These are phyloP conservation scores for Neoascochyta sp. DNA, from an alignment of 2,329 filamentous ascomycete genomes.

Conservation along the genomic window DNA sequence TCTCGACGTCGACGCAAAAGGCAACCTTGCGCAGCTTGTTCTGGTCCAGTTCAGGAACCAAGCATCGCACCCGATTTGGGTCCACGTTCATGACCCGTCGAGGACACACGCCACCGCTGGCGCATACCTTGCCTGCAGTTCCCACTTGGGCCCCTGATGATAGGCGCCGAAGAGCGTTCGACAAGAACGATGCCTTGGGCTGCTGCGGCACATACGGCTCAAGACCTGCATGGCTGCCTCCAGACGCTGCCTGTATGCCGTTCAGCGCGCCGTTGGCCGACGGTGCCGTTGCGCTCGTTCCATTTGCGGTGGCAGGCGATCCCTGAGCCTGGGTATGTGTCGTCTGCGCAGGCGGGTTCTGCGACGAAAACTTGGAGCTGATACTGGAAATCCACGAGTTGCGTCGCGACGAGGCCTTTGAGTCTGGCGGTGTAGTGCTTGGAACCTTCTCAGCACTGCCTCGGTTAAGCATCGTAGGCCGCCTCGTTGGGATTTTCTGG, in stretches of 20 bases:
- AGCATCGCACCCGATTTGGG: slow-evolving; percentile 70
- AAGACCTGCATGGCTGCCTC: slow-evolving; percentile 28
- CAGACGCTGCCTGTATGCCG: slow-evolving; percentile 33
- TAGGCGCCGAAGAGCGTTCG: slow-evolving; percentile 74
- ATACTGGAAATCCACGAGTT: slow-evolving; percentile 92
- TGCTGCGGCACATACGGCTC: slow-evolving; percentile 70
- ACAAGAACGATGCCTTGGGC: slow-evolving; percentile 74
- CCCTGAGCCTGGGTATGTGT: slow-evolving; percentile 34
- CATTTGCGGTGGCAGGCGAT: slow-evolving; percentile 38
- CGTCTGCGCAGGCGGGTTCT: slow-evolving; percentile 37
- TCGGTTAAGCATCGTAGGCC: slow-evolving; percentile 44
- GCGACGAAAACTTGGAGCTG: slow-evolving; percentile 82
- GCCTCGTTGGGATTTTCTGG: slow-evolving; percentile 31
- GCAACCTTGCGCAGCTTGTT: slow-evolving; percentile 82
- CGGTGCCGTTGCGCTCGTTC: slow-evolving; percentile 52
- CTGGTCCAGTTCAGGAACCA: slow-evolving; percentile 72
- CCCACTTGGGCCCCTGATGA: slow-evolving; percentile 56
- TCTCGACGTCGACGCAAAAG: slow-evolving; percentile 96
- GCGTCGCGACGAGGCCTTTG: slow-evolving; percentile 46
- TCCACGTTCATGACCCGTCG: slow-evolving; percentile 83
- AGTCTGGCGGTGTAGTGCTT: slow-evolving; percentile 26
- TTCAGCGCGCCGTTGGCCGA: slow-evolving; percentile 39
- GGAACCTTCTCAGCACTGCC: slow-evolving; percentile 38
- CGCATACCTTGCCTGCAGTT: slow-evolving; percentile 51
- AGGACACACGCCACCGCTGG: slow-evolving; percentile 69